Evolutionary conservation across 805 yeast species (phyloP).

Genomic region (Ogataea glucozyma): DNA sequence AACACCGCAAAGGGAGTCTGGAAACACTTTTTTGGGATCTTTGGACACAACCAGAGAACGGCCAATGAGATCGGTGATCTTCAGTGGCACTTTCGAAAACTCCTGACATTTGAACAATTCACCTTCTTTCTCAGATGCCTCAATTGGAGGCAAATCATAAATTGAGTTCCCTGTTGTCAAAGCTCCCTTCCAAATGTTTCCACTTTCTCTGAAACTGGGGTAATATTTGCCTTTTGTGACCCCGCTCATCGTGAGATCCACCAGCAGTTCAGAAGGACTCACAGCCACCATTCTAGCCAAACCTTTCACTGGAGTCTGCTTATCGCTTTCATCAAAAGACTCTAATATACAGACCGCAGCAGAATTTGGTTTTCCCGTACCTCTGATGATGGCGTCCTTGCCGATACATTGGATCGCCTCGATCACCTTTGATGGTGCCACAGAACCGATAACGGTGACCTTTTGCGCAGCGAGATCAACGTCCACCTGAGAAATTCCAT

Average conservation of each 20-base stretch:
- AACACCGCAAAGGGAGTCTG: constrained; percentile 70
- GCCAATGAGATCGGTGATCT: constrained; percentile 67
- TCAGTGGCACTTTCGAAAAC: constrained; percentile 46
- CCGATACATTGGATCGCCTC: constrained; percentile 71
- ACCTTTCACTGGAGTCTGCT: constrained; percentile 70
- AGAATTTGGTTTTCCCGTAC: constrained; percentile 81
- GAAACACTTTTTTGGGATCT: constrained; percentile 39
- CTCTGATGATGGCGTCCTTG: constrained; percentile 87
- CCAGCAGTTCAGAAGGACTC: constrained; percentile 49
- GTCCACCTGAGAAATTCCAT: constrained; percentile 52
- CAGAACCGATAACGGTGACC: constrained; percentile 66
- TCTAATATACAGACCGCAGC: constrained; percentile 93
- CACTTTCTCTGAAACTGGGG: constrained; percentile 67
- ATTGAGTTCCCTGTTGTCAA: constrained; percentile 58
- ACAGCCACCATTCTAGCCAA: constrained; percentile 81
- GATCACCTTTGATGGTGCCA: constrained; percentile 77
- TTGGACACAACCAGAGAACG: constrained; percentile 56
- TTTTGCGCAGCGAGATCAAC: constrained; percentile 60
- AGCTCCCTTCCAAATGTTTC: constrained; percentile 77
- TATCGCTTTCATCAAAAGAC: constrained; percentile 53
- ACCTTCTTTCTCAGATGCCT: constrained; percentile 35
- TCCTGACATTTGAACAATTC: constrained; percentile 44
- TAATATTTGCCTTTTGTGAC: constrained; percentile 63
- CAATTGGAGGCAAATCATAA: constrained; percentile 44
- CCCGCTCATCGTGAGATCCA: constrained; percentile 81